These are phyloP conservation scores for Diplocarpon mali DNA, from an alignment of 2,329 filamentous ascomycete genomes.

Conservation along the genomic window DNA sequence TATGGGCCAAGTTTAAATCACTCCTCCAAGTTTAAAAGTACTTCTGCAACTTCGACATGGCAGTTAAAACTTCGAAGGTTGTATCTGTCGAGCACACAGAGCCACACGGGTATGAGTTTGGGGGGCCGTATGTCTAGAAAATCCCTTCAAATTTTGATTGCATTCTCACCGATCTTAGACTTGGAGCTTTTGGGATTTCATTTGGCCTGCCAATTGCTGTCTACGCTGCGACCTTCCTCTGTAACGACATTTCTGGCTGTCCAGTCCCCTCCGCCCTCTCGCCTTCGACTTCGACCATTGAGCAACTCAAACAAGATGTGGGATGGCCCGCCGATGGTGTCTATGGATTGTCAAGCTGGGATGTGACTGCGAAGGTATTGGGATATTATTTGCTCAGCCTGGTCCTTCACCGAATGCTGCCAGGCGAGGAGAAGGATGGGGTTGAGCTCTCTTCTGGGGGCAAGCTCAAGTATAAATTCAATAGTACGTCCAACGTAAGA, in stretches of 20 bases:
- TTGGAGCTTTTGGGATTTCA: slow-evolving; percentile 66
- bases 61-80: slow-evolving; percentile 17
- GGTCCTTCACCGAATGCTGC: slow-evolving; percentile 64
- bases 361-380: slow-evolving; percentile 58
- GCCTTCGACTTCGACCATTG: slow-evolving; percentile 59
- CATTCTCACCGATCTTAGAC: slow-evolving; percentile 35
- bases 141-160: background rate
- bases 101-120: slow-evolving; percentile 28
- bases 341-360: slow-evolving; percentile 55
- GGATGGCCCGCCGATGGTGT: slow-evolving; percentile 70
- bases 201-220: slow-evolving; percentile 70
- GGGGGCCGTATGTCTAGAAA: slow-evolving; percentile 24
- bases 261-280: slow-evolving; percentile 71
- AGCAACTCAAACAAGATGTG: slow-evolving; percentile 65
- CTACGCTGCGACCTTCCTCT: slow-evolving; percentile 72
- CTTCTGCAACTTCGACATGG: slow-evolving; percentile 9
- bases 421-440: slow-evolving; percentile 61
- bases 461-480: slow-evolving; percentile 72
- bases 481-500: slow-evolving; percentile 38
- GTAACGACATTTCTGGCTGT: slow-evolving; percentile 88
- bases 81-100: slow-evolving; percentile 15
- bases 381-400: slow-evolving; percentile 71
- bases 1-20: slow-evolving; percentile 1
- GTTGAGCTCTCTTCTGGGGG: slow-evolving; percentile 59
- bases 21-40: too few relatives aligned